Percentiles rank a stretch among this genome's conserved stretches.
Evolutionary conservation across 2,329 filamentous ascomycete species (phyloP).

Genomic region (Aspergillaceae sp.): DNA sequence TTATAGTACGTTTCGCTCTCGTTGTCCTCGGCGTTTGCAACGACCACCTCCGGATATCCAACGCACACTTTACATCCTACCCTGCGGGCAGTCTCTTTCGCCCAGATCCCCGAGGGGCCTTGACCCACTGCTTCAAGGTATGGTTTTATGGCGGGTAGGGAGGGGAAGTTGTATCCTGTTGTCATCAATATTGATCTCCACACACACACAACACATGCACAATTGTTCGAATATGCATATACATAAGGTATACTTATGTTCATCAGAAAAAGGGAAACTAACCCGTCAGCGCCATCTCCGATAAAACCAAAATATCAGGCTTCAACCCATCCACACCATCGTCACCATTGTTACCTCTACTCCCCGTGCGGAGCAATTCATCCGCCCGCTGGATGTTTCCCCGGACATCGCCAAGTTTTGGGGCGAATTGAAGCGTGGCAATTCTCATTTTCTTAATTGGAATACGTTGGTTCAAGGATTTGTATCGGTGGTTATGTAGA

Average conservation of each 20-base stretch:
- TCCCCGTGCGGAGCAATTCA: conserved; percentile 30
- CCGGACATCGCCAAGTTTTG: conserved; percentile 35
- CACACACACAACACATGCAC: neutral
- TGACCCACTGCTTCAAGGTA: conserved; percentile 51
- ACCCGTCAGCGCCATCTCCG: conserved; percentile 56
- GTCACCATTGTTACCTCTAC: conserved; percentile 1
- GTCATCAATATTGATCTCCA: neutral
- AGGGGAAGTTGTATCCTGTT: conserved; percentile 56
- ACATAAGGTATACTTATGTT: too few relatives aligned
- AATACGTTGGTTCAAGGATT: conserved; percentile 4
- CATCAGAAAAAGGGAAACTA: conserved; percentile 5
- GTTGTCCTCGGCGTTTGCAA: conserved; percentile 1
- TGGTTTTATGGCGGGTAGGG: conserved; percentile 47
- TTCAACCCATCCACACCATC: conserved; percentile 17
- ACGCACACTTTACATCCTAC: conserved; percentile 54
- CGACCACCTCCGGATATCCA: conserved; percentile 51
- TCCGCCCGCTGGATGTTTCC: conserved; percentile 39
- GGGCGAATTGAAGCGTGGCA: conserved; percentile 40
- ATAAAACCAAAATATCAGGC: conserved; percentile 52
- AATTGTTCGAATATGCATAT: neutral
- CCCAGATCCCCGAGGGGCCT: conserved; percentile 52
- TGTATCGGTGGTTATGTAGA: neutral
- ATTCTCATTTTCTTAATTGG: conserved; percentile 32
- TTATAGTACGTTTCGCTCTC: conserved; percentile 44
- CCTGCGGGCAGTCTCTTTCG: conserved; percentile 45